Evolutionary conservation across 495 filamentous ascomycete species (phyloP), one percentile per base, ranked within the genome.

Genomic region (Penicillium steckii): DNA sequence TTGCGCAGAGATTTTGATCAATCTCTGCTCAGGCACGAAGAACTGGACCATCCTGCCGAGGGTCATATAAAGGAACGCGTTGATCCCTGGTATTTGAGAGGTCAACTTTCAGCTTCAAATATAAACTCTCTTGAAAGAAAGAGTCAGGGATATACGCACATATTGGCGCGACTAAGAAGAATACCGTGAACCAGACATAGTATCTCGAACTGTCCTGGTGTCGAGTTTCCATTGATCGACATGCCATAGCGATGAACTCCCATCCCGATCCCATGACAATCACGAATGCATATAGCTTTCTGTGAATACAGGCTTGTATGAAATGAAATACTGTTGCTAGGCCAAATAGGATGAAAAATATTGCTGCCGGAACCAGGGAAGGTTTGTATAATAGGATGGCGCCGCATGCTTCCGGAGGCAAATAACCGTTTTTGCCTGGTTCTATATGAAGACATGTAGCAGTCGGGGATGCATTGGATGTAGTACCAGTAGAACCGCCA

Each of bases 21-120:
- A 66, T 19, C 66, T 67, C 26, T 76, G 64, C 1, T 50, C 44
- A 6, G 53, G 57, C 1, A 53, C 45, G 42, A 41, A 85, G 63
- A 79, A 81, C 57, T 74, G 73, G 13, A 87, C 77, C 72, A 88
- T 74, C 6, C 85, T 74, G 1, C 80, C 84, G 42, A 87, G 64
- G 13, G 80, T 77, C 84, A 87, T 86, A 71, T 88, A 89, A n/a
- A 76, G 70, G 57, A 81, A 87, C 3, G 85, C 85, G 30, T 88
- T 86, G 52, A 85, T 61, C 54, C 57, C 57, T 61, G n/a, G n/a
- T n/a, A 33, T 12, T 24, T 10, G 17, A 1, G 15, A 9, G 1
- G 7, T 18, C 33, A 32, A 25, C 12, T 7, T 29, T 38, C 17
- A 0, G 9, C 38, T 15, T 17, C n/a, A 0, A 27, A 27, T 4